phyloP scores from a whole-genome alignment of 441 rosid genomes.

The Erodium moschatum region DNA sequence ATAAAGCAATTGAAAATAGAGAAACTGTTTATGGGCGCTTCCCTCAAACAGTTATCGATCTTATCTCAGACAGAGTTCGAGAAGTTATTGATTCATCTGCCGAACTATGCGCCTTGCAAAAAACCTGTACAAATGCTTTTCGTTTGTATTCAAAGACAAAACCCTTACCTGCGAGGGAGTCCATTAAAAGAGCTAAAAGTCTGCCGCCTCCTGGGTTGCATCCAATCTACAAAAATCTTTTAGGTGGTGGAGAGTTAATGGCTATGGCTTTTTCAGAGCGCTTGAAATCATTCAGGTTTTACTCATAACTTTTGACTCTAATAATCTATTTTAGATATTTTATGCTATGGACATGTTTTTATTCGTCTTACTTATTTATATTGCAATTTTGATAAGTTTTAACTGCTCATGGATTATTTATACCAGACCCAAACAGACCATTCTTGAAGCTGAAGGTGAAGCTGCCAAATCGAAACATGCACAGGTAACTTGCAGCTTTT shows the following conservation, averaged over 20 bases:
- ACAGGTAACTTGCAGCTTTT: slow-evolving; percentile 36
- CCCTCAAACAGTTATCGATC: slow-evolving; percentile 77
- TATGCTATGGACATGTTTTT: background rate
- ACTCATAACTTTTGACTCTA: slow-evolving; percentile 2
- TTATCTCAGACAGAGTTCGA: slow-evolving; percentile 60
- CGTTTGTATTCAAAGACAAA: slow-evolving; percentile 77
- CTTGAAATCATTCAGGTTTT: slow-evolving; percentile 70
- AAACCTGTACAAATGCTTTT: slow-evolving; percentile 72
- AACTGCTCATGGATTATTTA: slow-evolving; percentile 21
- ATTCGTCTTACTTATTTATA: background rate
- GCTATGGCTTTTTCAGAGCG: slow-evolving; percentile 89
- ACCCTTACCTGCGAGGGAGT: slow-evolving; percentile 78
- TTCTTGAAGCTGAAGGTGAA: slow-evolving; percentile 93
- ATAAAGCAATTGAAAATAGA: slow-evolving; percentile 59
- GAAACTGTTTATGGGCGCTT: slow-evolving; percentile 88
- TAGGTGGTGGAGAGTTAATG: slow-evolving; percentile 73
- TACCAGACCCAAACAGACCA: slow-evolving; percentile 88
- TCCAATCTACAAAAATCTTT: slow-evolving; percentile 62
- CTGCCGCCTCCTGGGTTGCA: slow-evolving; percentile 79
- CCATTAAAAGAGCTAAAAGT: slow-evolving; percentile 73
- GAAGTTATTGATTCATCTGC: slow-evolving; percentile 72
- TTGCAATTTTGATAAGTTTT: slow-evolving; percentile 11
- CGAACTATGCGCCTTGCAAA: slow-evolving; percentile 59
- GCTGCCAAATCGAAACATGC: slow-evolving; percentile 63
- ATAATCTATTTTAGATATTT: background rate